Evolutionary conservation across 1,284 basidiomycete genomes (phyloP), one percentile per base, ranked within the genome.

Genomic region (Sanghuangporus weigelae): DNA sequence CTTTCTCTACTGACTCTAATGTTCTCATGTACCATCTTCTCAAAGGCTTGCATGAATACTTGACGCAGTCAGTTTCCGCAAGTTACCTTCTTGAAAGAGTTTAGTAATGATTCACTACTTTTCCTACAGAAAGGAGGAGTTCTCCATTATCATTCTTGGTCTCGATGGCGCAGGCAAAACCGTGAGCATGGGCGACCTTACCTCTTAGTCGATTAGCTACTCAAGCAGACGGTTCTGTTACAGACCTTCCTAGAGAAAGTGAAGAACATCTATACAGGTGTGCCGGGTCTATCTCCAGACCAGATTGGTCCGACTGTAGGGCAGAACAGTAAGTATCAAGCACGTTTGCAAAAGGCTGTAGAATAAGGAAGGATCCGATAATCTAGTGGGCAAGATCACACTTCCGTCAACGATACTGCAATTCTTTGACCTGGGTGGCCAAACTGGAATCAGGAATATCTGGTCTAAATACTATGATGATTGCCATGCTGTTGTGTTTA

Each of bases 401-500:
- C 81, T 97, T 5, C 93, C 95, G 0, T 96, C 93, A 0, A 94
- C 94, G 0, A 91, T 95, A 23, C 83, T 97, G 40, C 92, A 94
- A 71, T 96, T 97, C 80, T 96, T 93, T 85, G 95, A 98, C 71
- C 80, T 97, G 3, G 95, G 95, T 7, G 95, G 95, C 0, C 95
- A 97, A 73, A 80, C 90, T 1, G 93, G 95, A 35, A 95, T 98
- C 56, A 84, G 95, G 21, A 89, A 86, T 35, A 95, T 98, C 67
- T 98, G 95, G 95, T 86, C 89, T 60, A 85, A 86, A 69, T 98
- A 97, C 76, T 97, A 96, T 72, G 90, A 93, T 64, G 93, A 96
- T 72, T 96, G 93, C 69, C 95, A 98, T 73, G 94, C 94, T 8
- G 92, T 97, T 51, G 92, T 91, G 36, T 96, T 92, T 70, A 90